Evolutionary conservation across 1,284 basidiomycete species (phyloP).

Genomic region (Pseudozyma thailandica): DNA sequence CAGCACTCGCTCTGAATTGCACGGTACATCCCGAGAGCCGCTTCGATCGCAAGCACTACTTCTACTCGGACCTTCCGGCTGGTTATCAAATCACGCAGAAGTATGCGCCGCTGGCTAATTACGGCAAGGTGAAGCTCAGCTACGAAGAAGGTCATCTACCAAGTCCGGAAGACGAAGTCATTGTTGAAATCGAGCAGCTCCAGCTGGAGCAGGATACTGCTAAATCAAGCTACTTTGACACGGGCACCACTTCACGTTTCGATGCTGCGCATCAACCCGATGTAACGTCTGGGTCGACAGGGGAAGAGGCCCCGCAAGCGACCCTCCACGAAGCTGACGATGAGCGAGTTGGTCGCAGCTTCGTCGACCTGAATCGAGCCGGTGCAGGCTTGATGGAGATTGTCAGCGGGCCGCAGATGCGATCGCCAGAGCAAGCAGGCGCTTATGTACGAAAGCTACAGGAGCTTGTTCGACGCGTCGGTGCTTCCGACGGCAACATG

Average conservation of each 20-base stretch:
- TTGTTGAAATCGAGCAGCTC: slow-evolving; percentile 87
- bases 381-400: slow-evolving; percentile 94
- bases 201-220: slow-evolving; percentile 98
- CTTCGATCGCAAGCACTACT: slow-evolving; percentile 94
- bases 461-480: slow-evolving; percentile 81
- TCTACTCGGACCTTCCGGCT: slow-evolving; percentile 91
- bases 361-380: slow-evolving; percentile 87
- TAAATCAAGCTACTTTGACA: slow-evolving; percentile 77
- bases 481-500: slow-evolving; percentile 95
- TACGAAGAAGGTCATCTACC: slow-evolving; percentile 61
- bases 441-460: slow-evolving; percentile 88
- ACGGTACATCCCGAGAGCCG: slow-evolving; percentile 70
- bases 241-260: slow-evolving; percentile 65
- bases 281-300: neutral
- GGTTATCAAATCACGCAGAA: slow-evolving; percentile 98
- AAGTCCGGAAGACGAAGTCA: slow-evolving; percentile 68
- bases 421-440: slow-evolving; percentile 89
- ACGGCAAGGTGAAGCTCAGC: slow-evolving; percentile 75
- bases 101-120: slow-evolving; percentile 83
- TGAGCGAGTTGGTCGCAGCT: slow-evolving; percentile 70
- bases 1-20: slow-evolving; percentile 83
- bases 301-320: neutral
- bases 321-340: slow-evolving; percentile 68
- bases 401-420: slow-evolving; percentile 91
- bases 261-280: neutral